Base-by-base conservation (phyloP, 805 yeast genomes). In the Candida easanensis region DNA sequence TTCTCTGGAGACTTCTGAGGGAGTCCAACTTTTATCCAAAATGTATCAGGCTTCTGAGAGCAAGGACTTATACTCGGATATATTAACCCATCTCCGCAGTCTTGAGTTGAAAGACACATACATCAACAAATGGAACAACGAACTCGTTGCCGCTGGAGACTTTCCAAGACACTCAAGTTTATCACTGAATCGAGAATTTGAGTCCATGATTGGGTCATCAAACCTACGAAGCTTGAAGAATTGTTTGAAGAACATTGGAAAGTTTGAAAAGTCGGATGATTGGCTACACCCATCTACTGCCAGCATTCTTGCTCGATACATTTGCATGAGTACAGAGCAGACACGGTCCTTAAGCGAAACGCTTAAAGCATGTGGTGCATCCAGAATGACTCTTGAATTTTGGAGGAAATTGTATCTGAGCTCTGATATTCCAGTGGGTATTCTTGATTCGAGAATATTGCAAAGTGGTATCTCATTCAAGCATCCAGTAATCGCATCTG, bases 231-330 rank as follows among this genome's bases (percentile, higher is more conserved):
- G 55, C 27, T 25, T 55, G 23, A 38, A 45, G 30, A 43, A 51
- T 30, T 44, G 52, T 16, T 16, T 55, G 11, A 41, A 38, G 19
- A 36, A 27, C 19, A 9, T 55, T n/a, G 38, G 46, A 1, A 32
- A 23, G 7, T 22, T 33, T 9, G 37, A 34, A 10, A 41, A 32
- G 28, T 5, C 16, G 8, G 2, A 31, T 17, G n/a, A 36, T 14
- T 55, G 60, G 60, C 34, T 55, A 5, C 30, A 33, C 5, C 21
- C 38, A 3, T 39, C 48, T 2, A 53, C 58, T 1, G 26, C 43
- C 2, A 34, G 38, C 20, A 8, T 53, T 3, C 7, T 54, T 18
- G 48, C 51, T 2, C 35, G 32, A 15, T 54, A 49, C 37, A 44
- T 54, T 28, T 20, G 36, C 14, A 11, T 18, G 25, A 19, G 35